Base-by-base conservation (phyloP, 371 early-diverging fungal genomes). In the Mortierella sp. region DNA sequence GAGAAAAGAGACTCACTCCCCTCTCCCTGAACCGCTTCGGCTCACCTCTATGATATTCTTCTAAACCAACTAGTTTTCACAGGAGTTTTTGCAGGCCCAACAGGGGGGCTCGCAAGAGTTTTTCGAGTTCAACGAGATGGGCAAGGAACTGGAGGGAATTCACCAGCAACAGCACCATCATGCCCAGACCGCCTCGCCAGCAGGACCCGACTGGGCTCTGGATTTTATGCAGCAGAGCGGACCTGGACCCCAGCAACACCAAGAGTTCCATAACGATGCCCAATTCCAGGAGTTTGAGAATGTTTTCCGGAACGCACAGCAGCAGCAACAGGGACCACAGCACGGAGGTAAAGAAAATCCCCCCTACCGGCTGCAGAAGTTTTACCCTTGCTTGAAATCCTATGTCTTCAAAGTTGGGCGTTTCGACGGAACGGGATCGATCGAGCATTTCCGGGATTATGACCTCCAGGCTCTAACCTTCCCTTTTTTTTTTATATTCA, bases 181-280 rank as follows among this genome's bases (percentile, higher is more conserved):
- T 24, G 76, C 76, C 14, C 88, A 82, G 71, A 75, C 74, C 58
- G 83, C 81, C 10, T 72, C 77, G 6, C 72, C 81, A 24, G 82
- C 83, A 18, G 82, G 82, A n/a, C 90, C 81, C 1, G 90, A 91
- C 81, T 96, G 96, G 96, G 91, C 95, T 5, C 76, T 85, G 49
- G 95, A 95, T 74, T 96, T 96, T 83, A 90, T 91, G 88, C 91
- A 90, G 29, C 92, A 93, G 43, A 77, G 84, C 88, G 77, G 76
- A 83, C 63, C 76, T 88, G 78, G 76, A 83, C 63, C 76, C 48
- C 73, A 78, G 75, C 79, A 87, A 75, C 35, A 82, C 27, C 81
- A 60, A 32, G 70, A 81, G n/a, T 77, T 71, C 86, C 82, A 81
- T n/a, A 81, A 81, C 21, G 83, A 87, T n/a, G 75, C 81, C 4